phyloP scores from a whole-genome alignment of 2,329 filamentous ascomycete species.

The Madurella fahalii region DNA sequence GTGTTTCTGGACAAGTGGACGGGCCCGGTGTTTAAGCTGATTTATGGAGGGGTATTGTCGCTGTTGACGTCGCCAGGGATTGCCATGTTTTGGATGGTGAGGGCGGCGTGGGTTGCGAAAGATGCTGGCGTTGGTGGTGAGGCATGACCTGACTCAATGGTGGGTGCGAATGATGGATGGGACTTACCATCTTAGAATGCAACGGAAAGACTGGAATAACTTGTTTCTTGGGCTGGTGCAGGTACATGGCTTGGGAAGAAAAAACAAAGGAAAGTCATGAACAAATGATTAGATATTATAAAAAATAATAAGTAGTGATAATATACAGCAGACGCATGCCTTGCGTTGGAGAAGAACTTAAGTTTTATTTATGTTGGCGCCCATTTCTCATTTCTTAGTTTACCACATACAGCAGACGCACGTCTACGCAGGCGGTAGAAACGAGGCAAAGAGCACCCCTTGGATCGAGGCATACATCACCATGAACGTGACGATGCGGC shows the following conservation, averaged over 20 bases:
- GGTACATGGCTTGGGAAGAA: background rate
- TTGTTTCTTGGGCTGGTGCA: conserved; percentile 3
- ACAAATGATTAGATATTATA: background rate
- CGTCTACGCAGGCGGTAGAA: conserved; percentile 76
- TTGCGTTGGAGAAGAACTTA: background rate
- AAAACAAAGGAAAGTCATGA: background rate
- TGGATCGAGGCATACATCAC: conserved; percentile 81
- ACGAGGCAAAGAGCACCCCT: conserved; percentile 78
- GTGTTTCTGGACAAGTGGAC: conserved; percentile 41
- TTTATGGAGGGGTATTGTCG: conserved; percentile 44
- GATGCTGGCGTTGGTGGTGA: background rate
- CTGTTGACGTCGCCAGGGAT: conserved; percentile 46
- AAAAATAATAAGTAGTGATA: background rate
- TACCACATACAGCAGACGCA: too few species aligned
- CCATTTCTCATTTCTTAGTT: too few species aligned
- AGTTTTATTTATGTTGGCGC: too few species aligned
- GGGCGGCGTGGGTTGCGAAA: conserved; percentile 43
- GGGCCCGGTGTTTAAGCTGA: conserved; percentile 48
- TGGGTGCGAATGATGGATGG: background rate
- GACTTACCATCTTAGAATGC: background rate
- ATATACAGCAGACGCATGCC: background rate
- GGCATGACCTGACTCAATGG: background rate
- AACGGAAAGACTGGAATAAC: background rate
- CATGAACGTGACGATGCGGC: conserved; percentile 59
- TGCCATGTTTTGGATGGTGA: conserved; percentile 47